Percentiles rank a stretch among this genome's conserved stretches.
These are phyloP conservation scores for Fusarium denticulatum DNA, from an alignment of 2,329 filamentous ascomycete species.

Conservation along the genomic window DNA sequence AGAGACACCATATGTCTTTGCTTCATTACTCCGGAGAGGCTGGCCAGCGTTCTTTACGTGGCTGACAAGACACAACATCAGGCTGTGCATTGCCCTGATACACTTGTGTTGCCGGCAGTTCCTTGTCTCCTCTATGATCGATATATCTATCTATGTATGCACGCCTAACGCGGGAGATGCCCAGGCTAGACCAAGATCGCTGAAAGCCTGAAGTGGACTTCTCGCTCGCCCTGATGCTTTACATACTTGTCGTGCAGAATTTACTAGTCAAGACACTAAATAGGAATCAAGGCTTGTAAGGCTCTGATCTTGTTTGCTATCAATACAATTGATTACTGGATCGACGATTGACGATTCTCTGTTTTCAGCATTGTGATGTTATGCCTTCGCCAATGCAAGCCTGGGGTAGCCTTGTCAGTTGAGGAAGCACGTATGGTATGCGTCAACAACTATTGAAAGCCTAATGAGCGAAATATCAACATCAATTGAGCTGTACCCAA, in stretches of 20 bases:
- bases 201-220: slow-evolving; percentile 27
- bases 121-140: slow-evolving; percentile 18
- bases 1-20: slow-evolving; percentile 35
- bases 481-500: not conserved
- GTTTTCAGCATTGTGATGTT: not conserved
- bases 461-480: not conserved
- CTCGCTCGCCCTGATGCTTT: slow-evolving; percentile 12
- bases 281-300: slow-evolving; percentile 24
- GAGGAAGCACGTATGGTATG: slow-evolving; percentile 19
- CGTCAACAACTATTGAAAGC: not conserved
- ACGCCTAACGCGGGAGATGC: slow-evolving; percentile 23
- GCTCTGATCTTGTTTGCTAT: not conserved
- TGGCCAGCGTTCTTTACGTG: slow-evolving; percentile 38
- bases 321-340: slow-evolving; percentile 18
- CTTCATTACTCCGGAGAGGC: slow-evolving; percentile 31
- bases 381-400: slow-evolving; percentile 21
- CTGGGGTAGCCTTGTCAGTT: slow-evolving; percentile 6
- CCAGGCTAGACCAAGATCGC: slow-evolving; percentile 22
- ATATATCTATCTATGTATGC: slow-evolving; percentile 16
- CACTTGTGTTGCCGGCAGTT: slow-evolving; percentile 29
- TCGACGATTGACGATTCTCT: slow-evolving; percentile 21
- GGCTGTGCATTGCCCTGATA: slow-evolving; percentile 28
- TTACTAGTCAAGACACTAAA: slow-evolving; percentile 19
- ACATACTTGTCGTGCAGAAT: slow-evolving; percentile 29
- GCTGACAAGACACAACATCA: slow-evolving; percentile 32